These are phyloP conservation scores for Salix dunnii DNA, from an alignment of 345 rosid genomes.

Conservation along the genomic window DNA sequence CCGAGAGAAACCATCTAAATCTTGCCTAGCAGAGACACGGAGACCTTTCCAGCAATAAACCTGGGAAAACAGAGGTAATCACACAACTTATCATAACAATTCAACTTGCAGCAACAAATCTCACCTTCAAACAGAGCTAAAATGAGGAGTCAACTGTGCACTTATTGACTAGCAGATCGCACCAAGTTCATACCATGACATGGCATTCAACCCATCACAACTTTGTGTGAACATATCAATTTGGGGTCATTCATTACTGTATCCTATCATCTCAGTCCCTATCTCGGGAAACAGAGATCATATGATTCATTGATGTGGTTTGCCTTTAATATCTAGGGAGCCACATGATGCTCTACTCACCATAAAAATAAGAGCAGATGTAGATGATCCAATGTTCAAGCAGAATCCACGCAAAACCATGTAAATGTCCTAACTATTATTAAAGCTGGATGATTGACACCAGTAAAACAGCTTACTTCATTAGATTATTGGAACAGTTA, in stretches of 20 bases:
- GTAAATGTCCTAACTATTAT: background rate
- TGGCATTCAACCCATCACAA: background rate
- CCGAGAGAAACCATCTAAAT: conserved; percentile 91
- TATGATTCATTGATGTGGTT: background rate
- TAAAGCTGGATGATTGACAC: background rate
- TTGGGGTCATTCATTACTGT: background rate
- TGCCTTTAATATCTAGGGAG: background rate
- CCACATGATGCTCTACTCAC: background rate
- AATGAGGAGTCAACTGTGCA: background rate
- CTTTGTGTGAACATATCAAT: background rate
- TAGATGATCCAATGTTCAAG: background rate
- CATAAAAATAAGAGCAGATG: background rate
- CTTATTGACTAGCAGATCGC: background rate
- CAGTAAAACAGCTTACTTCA: background rate
- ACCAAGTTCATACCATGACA: background rate
- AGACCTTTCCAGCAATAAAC: conserved; percentile 99
- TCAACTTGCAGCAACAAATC: background rate
- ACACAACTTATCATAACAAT: background rate
- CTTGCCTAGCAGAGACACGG: conserved; percentile 87
- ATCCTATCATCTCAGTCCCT: background rate
- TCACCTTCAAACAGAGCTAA: background rate
- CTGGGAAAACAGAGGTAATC: conserved; percentile 31
- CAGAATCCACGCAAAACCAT: background rate
- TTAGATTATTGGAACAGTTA: background rate
- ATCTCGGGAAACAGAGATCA: background rate